Base-by-base conservation (phyloP, 768 basidiomycete species). In the Pleurotus pulmonarius region DNA sequence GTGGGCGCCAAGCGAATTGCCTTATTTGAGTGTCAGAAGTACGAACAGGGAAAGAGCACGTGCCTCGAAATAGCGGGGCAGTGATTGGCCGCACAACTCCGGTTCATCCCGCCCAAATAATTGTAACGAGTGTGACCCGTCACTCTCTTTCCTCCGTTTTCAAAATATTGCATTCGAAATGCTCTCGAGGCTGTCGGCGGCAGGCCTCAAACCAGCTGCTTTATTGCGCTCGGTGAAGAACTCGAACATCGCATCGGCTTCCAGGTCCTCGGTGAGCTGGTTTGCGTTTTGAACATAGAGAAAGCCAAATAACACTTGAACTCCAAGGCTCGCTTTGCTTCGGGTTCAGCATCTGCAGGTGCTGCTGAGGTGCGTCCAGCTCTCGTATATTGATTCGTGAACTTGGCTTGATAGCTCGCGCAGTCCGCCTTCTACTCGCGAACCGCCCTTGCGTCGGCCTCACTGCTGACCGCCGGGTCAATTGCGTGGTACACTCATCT, bases 401-500 rank as follows among this genome's bases (percentile, higher is more conserved):
- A 24, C 8, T 38, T 22, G 62, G 63, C 24, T 20, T 59, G 41
- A 51, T 58, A 41, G 34, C 16, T 46, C 5, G 41, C 11, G 12
- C 12, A 92, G 90, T 77, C 87, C 12, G 67, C 88, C 60, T 63
- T 86, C 62, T 81, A 77, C 67, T 92, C 92, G 56, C 87, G 86
- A 68, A 78, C 85, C 57, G 82, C 90, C 22, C 81, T 92, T 59
- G 83, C 84, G 56, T 86, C 94, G 46, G 85, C 86, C 59, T 85
- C 91, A 48, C 75, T 87, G 56, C 71, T 91, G 69, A 83, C 94
- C 46, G 90, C 75, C 59, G 97, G 97, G 59, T 88, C 96, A 46
- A 83, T 97, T 71, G 93, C 92, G 55, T 97, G 93, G 93, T 99
- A 99, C 79, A 88, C 92, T 65, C 89, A 94, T 71, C 83, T 94